Percentiles rank a stretch among this genome's conserved stretches.
phyloP scores from a whole-genome alignment of 176 grass and related monocot species.

The Rhynchospora pubera region DNA sequence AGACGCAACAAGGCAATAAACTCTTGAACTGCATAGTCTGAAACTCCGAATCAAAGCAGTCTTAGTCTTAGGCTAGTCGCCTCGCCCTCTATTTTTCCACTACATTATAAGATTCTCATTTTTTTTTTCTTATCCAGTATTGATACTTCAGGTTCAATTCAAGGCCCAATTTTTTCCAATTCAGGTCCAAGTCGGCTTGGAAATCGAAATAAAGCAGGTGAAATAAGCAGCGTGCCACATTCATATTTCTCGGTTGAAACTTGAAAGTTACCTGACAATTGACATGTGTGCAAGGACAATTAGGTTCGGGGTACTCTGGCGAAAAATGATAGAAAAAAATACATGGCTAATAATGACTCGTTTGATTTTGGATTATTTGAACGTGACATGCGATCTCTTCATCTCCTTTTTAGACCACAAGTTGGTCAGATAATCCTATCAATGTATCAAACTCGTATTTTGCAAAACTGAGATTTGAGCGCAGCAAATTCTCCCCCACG shows the following conservation, averaged over 20 bases:
- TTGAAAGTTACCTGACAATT: neutral
- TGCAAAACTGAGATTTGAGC: neutral
- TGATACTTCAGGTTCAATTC: neutral
- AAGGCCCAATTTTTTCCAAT: neutral
- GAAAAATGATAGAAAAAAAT: neutral
- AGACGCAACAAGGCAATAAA: neutral
- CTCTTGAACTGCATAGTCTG: neutral
- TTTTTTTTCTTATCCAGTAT: neutral
- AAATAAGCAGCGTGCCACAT: neutral
- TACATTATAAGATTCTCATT: too few species aligned
- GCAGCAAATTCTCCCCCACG: neutral
- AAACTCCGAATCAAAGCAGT: neutral
- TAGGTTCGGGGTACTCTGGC: too few species aligned
- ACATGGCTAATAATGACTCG: neutral
- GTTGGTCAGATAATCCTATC: neutral
- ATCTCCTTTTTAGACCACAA: neutral
- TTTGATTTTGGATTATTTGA: neutral
- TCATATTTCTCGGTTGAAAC: neutral
- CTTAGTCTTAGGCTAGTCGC: too few species aligned
- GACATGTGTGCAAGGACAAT: neutral
- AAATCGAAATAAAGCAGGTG: neutral
- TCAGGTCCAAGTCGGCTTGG: neutral
- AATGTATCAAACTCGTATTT: neutral
- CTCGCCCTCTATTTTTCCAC: too few species aligned
- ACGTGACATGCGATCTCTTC: neutral